phyloP scores from a whole-genome alignment of 2,329 filamentous ascomycete species.

The Mollisia scopiformis region DNA sequence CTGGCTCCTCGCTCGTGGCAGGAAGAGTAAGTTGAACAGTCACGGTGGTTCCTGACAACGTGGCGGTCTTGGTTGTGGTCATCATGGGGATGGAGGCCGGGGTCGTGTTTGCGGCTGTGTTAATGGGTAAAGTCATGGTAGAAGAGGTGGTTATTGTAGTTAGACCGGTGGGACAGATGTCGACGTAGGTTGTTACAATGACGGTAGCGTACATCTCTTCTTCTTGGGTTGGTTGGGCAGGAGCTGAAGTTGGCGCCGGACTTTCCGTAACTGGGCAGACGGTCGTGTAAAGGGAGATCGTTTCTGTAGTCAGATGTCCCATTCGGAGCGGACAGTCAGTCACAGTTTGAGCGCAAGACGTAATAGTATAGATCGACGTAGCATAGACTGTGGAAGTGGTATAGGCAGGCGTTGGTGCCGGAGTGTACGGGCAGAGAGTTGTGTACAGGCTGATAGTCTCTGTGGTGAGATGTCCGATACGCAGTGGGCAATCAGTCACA shows the following conservation, averaged over 20 bases:
- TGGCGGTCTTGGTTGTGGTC: background rate
- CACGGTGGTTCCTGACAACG: background rate
- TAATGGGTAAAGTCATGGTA: background rate
- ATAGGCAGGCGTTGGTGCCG: background rate
- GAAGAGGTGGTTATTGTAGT: background rate
- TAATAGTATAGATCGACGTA: no score
- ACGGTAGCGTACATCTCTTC: no score
- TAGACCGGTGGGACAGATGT: no score
- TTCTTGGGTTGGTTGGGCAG: no score
- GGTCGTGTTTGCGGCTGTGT: no score
- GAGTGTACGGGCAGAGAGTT: background rate
- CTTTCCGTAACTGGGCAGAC: background rate
- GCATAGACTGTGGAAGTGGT: no score
- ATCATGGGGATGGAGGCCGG: background rate
- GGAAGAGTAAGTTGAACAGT: background rate
- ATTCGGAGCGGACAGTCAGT: no score
- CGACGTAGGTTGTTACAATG: no score
- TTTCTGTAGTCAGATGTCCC: background rate
- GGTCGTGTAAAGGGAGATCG: background rate
- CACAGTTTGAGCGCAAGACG: no score
- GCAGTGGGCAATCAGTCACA: constrained; percentile 12
- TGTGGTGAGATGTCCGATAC: constrained; percentile 4
- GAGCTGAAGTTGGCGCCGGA: no score
- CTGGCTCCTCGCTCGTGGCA: background rate
- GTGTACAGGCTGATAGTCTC: background rate